Base-by-base conservation (phyloP, 192 early-diverging fungal genomes). In the Chytriomyces sp. region DNA sequence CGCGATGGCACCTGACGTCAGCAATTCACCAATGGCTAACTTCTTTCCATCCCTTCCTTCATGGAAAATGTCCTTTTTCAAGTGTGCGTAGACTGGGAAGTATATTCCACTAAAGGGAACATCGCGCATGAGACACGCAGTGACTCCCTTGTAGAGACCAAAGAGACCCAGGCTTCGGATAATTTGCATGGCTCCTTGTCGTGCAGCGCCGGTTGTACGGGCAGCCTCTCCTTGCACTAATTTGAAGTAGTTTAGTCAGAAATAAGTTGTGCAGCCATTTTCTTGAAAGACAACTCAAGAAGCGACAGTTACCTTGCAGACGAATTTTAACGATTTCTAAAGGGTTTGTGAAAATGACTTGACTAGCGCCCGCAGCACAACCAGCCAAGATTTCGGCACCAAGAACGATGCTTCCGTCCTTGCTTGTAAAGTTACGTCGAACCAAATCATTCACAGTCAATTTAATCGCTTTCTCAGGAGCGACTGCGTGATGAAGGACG, bases 311-410 rank as follows among this genome's bases (percentile, higher is more conserved):
- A 86, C 85, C 86, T 83, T 98, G 97, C 71, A 98, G 89, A 66
- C 95, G 93, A 83, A 98, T 98, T 86, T 98, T 98, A 85, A 98
- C 97, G 82, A 98, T 98, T 84, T 98, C 97, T 73, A 98, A 82
- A 44, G 97, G 97, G 75, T 98, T 97, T 61, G 97, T 98, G 80
- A 98, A 98, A 7, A 98, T 67, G 13, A 88, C 86, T 67, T 88
- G 86, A 66, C 79, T 81, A 3, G 77, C 86, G 82, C 97, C 97
- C 62, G 97, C 97, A 62, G 87, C 79, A 77, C 89, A 89, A 79
- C 97, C 97, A 59, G 94, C 92, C 77, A 97, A 67, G 77, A 97
- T 87, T 85, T 98, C 97, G 50, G 86, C 89, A 78, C 85, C 84
- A 44, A 96, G 80, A 7, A 90, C 75, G 50, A 96, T 94, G 62